Conservation (phyloP, 1,284 basidiomycete genomes). For the Cystobasidium slooffiae region DNA sequence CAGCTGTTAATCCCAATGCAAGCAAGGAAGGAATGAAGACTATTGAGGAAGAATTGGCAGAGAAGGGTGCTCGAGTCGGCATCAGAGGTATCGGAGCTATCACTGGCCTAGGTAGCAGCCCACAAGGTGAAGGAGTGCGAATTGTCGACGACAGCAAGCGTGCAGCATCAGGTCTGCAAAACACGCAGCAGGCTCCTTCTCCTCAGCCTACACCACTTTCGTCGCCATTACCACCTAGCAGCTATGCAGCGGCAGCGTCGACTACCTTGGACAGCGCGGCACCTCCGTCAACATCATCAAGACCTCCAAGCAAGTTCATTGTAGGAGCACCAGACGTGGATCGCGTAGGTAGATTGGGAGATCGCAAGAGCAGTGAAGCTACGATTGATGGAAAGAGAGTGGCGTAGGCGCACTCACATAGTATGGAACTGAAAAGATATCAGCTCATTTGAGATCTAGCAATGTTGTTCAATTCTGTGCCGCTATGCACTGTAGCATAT, state of each 20-base stretch:
- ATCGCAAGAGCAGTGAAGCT: conserved; percentile 4
- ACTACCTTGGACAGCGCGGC: neutral
- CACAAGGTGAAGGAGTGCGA: conserved; percentile 37
- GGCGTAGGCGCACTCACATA: conserved; percentile 11
- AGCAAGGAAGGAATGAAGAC: conserved; percentile 29
- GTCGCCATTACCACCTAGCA: conserved; percentile 27
- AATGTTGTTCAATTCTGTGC: neutral
- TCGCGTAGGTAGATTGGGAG: conserved; percentile 39
- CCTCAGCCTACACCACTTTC: conserved; percentile 30
- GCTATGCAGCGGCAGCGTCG: conserved; percentile 7
- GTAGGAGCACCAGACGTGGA: conserved; percentile 49
- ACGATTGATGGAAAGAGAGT: conserved; percentile 31
- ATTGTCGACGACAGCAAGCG: neutral
- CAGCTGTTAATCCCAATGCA: conserved; percentile 38
- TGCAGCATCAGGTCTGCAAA: neutral
- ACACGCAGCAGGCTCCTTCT: conserved; percentile 11
- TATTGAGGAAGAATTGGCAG: conserved; percentile 43
- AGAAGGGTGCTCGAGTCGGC: conserved; percentile 9
- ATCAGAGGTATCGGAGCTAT: conserved; percentile 39
- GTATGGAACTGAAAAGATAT: neutral
- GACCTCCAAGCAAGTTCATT: conserved; percentile 44
- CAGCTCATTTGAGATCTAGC: neutral
- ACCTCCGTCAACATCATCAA: conserved; percentile 2
- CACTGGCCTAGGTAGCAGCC: conserved; percentile 38
- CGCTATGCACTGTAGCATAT: conserved; percentile 9